phyloP scores from a whole-genome alignment of 306 rosid species.

The Glycyrrhiza uralensis region DNA sequence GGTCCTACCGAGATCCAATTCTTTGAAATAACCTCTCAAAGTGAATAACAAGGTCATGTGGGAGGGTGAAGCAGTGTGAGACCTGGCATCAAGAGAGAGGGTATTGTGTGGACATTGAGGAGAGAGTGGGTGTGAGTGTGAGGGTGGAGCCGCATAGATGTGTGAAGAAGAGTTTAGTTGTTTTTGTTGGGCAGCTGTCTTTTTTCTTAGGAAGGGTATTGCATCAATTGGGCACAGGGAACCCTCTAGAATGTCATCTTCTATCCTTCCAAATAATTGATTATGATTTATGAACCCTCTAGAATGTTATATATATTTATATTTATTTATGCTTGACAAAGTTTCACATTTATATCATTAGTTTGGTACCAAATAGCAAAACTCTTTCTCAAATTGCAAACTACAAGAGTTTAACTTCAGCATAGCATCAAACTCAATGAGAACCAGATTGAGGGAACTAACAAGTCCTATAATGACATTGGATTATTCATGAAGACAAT shows the following conservation, averaged over 20 bases:
- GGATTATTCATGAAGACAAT: too few relatives aligned
- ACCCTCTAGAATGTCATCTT: slow-evolving; percentile 50
- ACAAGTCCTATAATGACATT: too few relatives aligned
- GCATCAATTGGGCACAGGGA: slow-evolving; percentile 42
- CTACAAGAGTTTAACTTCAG: neutral
- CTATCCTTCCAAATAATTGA: slow-evolving; percentile 34
- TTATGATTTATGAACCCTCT: too few relatives aligned
- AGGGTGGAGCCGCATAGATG: slow-evolving; percentile 29
- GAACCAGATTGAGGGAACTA: too few relatives aligned
- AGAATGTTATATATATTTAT: too few relatives aligned
- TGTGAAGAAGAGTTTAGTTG: slow-evolving; percentile 16
- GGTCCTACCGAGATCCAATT: slow-evolving; percentile 29
- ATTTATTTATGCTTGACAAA: too few relatives aligned
- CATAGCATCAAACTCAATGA: neutral
- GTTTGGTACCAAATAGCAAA: too few relatives aligned
- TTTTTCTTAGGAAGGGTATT: slow-evolving; percentile 25
- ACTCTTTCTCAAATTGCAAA: neutral
- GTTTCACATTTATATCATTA: too few relatives aligned
- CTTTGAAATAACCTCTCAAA: slow-evolving; percentile 13
- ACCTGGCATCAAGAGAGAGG: slow-evolving; percentile 13
- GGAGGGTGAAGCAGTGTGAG: slow-evolving; percentile 16
- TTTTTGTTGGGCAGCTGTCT: slow-evolving; percentile 48
- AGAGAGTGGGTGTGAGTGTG: neutral
- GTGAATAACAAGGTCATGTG: slow-evolving; percentile 38
- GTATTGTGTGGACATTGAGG: slow-evolving; percentile 25